Evolutionary conservation across 2,329 filamentous ascomycete species (phyloP), one percentile per base, ranked within the genome.

Genomic region (Hymenoscyphus albidus): DNA sequence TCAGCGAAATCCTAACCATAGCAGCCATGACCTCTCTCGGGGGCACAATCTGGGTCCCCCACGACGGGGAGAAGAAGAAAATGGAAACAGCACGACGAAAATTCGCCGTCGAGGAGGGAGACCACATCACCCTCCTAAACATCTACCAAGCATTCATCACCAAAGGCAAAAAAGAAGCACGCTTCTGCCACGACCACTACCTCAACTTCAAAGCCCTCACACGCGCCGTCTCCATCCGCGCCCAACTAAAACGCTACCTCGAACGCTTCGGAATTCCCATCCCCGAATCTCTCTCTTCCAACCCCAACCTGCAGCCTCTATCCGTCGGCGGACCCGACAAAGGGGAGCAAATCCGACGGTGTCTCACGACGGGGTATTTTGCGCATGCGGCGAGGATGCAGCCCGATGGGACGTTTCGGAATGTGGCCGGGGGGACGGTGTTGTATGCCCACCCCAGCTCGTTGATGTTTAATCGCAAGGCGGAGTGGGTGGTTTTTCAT

Each of bases 401-500:
- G 76, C 84, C 91, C 0, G 94, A 98, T 79, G 95, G 95, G 14
- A 93, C 87, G 4, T 97, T 97, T 76, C 87, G 85, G 70, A 94
- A 92, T 60, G 88, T 97, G n/a, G 88, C 88, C 66, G 92, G 92
- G 38, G 87, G 87, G 48, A 89, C 89, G 60, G 85, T 87, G 4
- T 80, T 98, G 62, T 85, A 96, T 79, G 92, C 93, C 27, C 95
- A 99, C 77, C 95, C 95, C 0, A 96, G 87, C 74, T 96, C 91
- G 48, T 79, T 98, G 70, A 92, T 98, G 87, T 98, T 98, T 81
- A 96, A 97, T 77, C 88, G 93, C 64, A 97, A 96, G 80, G 92
- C 92, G 12, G 93, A 97, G 69, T 98, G 94, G 93, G 93, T 98
- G 10, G 85, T 99, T 40, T 99, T 97, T 74, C 90, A 96, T 72